Evolutionary conservation across 768 basidiomycete genomes (phyloP).

Genomic region (Lactarius hengduanensis): DNA sequence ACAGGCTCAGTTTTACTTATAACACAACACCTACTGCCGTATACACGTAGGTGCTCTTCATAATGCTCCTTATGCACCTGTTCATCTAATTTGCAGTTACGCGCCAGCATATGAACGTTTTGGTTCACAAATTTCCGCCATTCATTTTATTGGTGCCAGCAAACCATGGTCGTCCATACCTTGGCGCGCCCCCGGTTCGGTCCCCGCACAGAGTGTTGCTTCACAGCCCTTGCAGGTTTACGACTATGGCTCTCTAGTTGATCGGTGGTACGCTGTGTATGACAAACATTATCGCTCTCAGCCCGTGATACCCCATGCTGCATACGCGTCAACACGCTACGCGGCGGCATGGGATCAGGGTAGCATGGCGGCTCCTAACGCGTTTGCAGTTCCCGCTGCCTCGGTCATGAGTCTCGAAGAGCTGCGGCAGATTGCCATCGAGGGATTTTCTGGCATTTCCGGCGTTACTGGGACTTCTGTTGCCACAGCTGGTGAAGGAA

Average conservation of each 20-base stretch:
- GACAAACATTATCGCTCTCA: constrained; percentile 81
- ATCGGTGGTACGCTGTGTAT: constrained; percentile 90
- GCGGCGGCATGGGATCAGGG: constrained; percentile 72
- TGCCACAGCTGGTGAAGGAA: constrained; percentile 50
- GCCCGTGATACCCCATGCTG: constrained; percentile 40
- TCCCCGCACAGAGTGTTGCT: constrained; percentile 35
- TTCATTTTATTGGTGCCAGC: constrained; percentile 94
- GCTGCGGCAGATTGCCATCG: constrained; percentile 58
- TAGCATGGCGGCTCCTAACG: constrained; percentile 42
- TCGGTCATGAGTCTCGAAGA: constrained; percentile 33
- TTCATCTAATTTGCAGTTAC: constrained; percentile 54
- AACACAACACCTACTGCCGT: constrained; percentile 97
- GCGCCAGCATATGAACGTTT: constrained; percentile 96
- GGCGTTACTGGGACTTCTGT: constrained; percentile 6
- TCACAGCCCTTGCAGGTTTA: constrained; percentile 52
- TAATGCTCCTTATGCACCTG: neutral
- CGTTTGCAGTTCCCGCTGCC: neutral
- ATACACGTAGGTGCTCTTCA: constrained; percentile 66
- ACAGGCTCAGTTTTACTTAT: constrained; percentile 94
- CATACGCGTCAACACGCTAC: constrained; percentile 67
- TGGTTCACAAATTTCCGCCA: constrained; percentile 78
- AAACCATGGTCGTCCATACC: constrained; percentile 89
- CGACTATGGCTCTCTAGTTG: constrained; percentile 77
- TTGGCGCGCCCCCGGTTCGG: constrained; percentile 60
- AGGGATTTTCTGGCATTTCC: constrained; percentile 46